Evolutionary conservation across 306 rosid species (phyloP).

Genomic region (Gastrolobium villosum): DNA sequence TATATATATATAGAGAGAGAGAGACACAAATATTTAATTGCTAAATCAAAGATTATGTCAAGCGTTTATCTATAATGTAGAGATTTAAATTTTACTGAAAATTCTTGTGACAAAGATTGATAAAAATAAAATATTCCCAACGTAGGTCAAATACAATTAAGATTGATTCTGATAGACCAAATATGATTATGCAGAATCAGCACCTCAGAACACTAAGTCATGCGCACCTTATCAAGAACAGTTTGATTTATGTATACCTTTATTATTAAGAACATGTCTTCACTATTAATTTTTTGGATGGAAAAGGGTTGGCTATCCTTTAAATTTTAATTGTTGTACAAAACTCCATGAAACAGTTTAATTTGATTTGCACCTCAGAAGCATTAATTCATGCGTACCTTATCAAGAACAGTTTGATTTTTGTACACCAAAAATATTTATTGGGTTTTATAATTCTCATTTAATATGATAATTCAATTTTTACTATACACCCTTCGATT

Average conservation of each 20-base stretch:
- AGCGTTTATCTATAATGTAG: no score
- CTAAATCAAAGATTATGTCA: no score
- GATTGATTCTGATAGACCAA: constrained; percentile 1
- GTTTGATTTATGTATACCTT: background rate
- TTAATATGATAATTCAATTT: no score
- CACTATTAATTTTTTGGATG: constrained; percentile 1
- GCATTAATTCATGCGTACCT: no score
- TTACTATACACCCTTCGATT: no score
- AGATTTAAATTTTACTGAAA: background rate
- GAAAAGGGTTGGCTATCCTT: constrained; percentile 7
- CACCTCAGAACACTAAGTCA: constrained; percentile 4
- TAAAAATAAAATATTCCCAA: background rate
- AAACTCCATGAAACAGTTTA: background rate
- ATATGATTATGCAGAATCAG: constrained; percentile 7
- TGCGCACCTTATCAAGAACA: constrained; percentile 36
- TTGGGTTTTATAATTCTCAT: no score
- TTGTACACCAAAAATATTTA: no score
- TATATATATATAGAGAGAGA: no score
- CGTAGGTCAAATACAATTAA: background rate
- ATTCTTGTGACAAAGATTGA: background rate
- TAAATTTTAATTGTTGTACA: background rate
- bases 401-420: no score
- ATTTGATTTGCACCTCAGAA: no score
- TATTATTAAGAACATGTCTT: constrained; percentile 20
- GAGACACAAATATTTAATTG: no score